Base-by-base conservation (phyloP, 1,284 basidiomycete species). In the Austroboletus niveus region DNA sequence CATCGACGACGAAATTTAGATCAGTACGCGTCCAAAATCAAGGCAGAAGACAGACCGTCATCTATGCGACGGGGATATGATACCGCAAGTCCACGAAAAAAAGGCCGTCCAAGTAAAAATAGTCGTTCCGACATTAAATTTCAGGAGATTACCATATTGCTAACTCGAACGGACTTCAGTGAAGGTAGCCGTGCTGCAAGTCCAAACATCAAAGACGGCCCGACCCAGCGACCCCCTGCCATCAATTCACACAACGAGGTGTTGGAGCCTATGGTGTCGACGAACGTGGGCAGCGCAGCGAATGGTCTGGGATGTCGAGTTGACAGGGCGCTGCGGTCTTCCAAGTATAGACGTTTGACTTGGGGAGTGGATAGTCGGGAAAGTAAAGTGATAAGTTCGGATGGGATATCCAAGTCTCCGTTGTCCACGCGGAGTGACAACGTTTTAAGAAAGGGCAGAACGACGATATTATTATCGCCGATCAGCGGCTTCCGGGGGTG, bases 391-490 rank as follows among this genome's bases (percentile, higher is more conserved):
- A 71, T 63, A 27, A 82, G 70, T 59, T 83, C 81, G 49, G 72
- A 72, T 43, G 79, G 79, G 42, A 82, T 77, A 56, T 80, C 76
- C 17, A 78, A 75, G 51, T 80, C 77, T 30, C 60, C 63, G 31
- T 72, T 71, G 58, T 75, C 72, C 35, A 79, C 72, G 29, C 68
- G 61, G 27, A 83, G 63, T 47, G 73, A 72, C 36, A 83, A 66
- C 24, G 63, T 63, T 39, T 64, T 59, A 36, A 83, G 71, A 52
- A 49, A 61, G n/a, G 72, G 72, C 31, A 83, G 65, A 9, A 57
- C 56, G 34, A 69, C 60, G 5, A 24, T 24, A 40, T 54, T n/a
- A 8, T 51, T 31, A 15, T 57, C 59, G 42, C 56, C 55, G 8
- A 60, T 56, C 34, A 52, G 45, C 3, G 30, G 47, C 38, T 45